Evolutionary conservation across 2,329 filamentous ascomycete genomes (phyloP).

Genomic region (Pleomassaria siparia): DNA sequence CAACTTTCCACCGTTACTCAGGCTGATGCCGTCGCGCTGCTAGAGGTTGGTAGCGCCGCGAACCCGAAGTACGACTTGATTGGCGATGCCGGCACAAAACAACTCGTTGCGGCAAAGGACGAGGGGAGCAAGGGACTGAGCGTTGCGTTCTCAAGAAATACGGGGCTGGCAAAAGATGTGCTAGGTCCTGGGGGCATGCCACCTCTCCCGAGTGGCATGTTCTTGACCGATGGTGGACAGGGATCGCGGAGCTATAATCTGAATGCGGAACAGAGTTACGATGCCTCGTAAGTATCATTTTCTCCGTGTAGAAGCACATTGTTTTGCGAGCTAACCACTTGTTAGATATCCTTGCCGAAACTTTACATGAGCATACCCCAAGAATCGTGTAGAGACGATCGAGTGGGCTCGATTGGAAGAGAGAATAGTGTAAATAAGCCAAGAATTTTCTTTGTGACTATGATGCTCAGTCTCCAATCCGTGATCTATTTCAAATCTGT

Average conservation of each 20-base stretch:
- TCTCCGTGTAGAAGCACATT: background rate
- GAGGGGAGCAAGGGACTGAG: slow-evolving; percentile 72
- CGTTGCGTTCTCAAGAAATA: slow-evolving; percentile 70
- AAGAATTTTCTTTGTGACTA: background rate
- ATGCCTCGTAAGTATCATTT: slow-evolving; percentile 36
- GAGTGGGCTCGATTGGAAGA: slow-evolving; percentile 13
- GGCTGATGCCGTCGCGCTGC: slow-evolving; percentile 79
- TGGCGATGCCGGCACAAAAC: slow-evolving; percentile 70
- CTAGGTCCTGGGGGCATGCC: slow-evolving; percentile 79
- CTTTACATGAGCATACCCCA: slow-evolving; percentile 35
- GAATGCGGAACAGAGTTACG: slow-evolving; percentile 68
- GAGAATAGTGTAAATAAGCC: slow-evolving; percentile 31
- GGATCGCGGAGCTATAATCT: slow-evolving; percentile 73
- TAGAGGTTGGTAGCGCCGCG: slow-evolving; percentile 80
- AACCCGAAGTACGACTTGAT: slow-evolving; percentile 78
- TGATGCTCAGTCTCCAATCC: no score
- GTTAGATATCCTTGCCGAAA: slow-evolving; percentile 50
- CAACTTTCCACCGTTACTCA: slow-evolving; percentile 78
- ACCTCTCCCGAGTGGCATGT: slow-evolving; percentile 77
- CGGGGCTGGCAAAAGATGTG: slow-evolving; percentile 56
- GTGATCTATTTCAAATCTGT: no score
- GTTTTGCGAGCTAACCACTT: slow-evolving; percentile 13
- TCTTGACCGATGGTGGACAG: slow-evolving; percentile 47
- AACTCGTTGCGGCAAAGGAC: slow-evolving; percentile 75
- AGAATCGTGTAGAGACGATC: background rate